These are phyloP conservation scores for Dalbergia cochinchinensis DNA, from an alignment of 306 rosid genomes.

Conservation along the genomic window DNA sequence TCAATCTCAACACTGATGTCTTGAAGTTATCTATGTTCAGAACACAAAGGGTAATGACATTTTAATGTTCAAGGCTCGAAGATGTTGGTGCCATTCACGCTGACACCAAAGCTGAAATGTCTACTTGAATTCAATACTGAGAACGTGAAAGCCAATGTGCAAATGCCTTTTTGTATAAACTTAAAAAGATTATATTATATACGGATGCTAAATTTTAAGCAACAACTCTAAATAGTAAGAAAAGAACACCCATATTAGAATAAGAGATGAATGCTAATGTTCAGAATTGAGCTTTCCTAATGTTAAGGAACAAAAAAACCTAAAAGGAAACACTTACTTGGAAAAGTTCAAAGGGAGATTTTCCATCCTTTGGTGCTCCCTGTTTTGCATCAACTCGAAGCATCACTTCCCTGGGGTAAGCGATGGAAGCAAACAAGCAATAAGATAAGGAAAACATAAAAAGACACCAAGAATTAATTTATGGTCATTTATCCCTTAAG, in stretches of 20 bases:
- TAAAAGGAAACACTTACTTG: constrained; percentile 59
- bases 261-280: constrained; percentile 24
- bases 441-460: constrained; percentile 28
- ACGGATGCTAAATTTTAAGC: constrained; percentile 3
- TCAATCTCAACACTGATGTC: not conserved
- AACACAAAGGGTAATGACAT: not conserved
- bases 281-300: constrained; percentile 1
- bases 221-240: not conserved
- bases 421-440: constrained; percentile 33
- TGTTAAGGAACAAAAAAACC: constrained; percentile 21
- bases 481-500: not conserved
- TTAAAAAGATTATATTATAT: constrained; percentile 1
- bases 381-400: constrained; percentile 92
- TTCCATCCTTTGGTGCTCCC: constrained; percentile 93
- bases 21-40: not conserved
- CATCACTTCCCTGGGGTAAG: constrained; percentile 71
- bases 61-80: not conserved
- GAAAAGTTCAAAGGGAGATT: constrained; percentile 82
- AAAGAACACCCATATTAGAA: constrained; percentile 11
- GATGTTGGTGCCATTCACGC: not conserved
- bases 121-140: not conserved
- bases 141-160: not conserved
- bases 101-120: not conserved
- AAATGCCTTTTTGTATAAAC: not conserved
- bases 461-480: not conserved